Evolutionary conservation across 257 asterid species (phyloP).

Genomic region (Paraleonurus japonicus): DNA sequence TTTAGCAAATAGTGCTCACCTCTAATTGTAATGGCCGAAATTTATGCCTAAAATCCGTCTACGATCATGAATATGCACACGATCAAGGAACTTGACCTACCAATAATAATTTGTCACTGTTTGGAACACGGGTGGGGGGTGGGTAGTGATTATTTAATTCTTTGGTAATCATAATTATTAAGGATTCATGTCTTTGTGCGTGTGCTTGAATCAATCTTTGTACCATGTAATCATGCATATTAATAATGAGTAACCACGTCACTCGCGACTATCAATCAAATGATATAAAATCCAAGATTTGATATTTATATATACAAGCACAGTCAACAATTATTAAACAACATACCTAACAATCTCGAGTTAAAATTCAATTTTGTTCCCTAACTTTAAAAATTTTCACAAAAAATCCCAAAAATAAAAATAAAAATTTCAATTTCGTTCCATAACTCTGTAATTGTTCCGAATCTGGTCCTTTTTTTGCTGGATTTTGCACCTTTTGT

Average conservation of each 20-base stretch:
- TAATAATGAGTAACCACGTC: not conserved
- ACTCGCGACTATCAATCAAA: not conserved
- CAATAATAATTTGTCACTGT: slow-evolving; percentile 23
- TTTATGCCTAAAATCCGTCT: slow-evolving; percentile 32
- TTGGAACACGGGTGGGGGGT: slow-evolving; percentile 26
- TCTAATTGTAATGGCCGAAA: slow-evolving; percentile 40
- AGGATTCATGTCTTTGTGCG: slow-evolving; percentile 24
- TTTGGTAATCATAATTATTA: slow-evolving; percentile 10
- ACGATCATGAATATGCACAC: slow-evolving; percentile 10
- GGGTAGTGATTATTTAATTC: slow-evolving; percentile 24
- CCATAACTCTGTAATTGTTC: no score
- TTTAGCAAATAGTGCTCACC: no score
- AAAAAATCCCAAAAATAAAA: no score
- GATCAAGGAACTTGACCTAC: slow-evolving; percentile 18
- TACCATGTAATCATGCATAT: slow-evolving; percentile 9
- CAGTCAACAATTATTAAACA: no score
- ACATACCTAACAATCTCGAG: no score
- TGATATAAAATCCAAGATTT: no score
- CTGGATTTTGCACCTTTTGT: no score
- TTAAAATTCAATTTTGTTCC: no score
- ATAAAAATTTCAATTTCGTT: no score
- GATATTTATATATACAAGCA: not conserved
- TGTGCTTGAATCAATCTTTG: slow-evolving; percentile 28
- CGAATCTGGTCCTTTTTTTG: no score
- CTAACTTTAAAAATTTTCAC: no score